phyloP scores from a whole-genome alignment of 202 grass and related monocot genomes.

The Zizania palustris region DNA sequence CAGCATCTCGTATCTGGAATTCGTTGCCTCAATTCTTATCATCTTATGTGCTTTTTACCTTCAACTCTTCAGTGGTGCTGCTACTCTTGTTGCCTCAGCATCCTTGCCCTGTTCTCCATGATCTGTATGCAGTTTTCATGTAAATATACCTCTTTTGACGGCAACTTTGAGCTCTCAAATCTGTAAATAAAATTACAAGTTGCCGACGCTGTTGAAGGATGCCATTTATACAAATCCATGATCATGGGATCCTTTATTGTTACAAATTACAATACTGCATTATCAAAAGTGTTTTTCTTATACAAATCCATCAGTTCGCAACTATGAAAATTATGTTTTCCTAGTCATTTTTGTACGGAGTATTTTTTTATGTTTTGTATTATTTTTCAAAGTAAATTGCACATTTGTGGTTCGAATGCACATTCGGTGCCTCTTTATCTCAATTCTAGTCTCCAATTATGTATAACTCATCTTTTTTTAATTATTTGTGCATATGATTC shows the following conservation, averaged over 20 bases:
- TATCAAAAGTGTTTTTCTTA: background rate
- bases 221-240: background rate
- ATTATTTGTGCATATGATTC: too few species aligned
- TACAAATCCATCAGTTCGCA: background rate
- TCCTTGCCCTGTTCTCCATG: background rate
- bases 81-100: slow-evolving; percentile 4
- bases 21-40: background rate
- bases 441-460: too few species aligned
- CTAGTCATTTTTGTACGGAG: too few species aligned
- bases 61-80: background rate
- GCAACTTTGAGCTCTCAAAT: slow-evolving; percentile 16
- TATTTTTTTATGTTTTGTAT: too few species aligned
- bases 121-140: slow-evolving; percentile 1
- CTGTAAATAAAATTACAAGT: slow-evolving; percentile 20
- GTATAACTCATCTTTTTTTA: too few species aligned
- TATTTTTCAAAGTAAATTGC: background rate
- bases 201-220: background rate
- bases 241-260: background rate
- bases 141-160: background rate
- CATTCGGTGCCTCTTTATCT: too few species aligned
- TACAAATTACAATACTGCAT: background rate
- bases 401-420: too few species aligned
- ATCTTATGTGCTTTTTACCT: too few species aligned
- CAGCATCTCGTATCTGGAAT: background rate
- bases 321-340: too few species aligned